A percentile compares a stretch with the other conserved stretches of the same genome.
phyloP scores from a whole-genome alignment of 1,284 basidiomycete genomes.

The Trametes versicolor region DNA sequence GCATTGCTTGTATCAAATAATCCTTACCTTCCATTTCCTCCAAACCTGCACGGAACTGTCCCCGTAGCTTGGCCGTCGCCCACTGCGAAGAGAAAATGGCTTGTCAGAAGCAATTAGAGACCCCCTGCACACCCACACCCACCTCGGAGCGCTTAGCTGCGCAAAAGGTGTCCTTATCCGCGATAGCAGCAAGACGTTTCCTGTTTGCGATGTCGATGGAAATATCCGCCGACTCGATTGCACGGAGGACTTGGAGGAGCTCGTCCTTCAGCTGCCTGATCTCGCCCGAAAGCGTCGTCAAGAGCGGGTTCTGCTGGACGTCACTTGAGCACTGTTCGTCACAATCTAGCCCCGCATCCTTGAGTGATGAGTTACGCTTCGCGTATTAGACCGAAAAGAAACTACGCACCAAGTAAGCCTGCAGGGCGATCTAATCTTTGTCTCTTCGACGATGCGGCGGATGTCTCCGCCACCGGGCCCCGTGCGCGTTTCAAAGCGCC shows the following conservation, averaged over 20 bases:
- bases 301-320: too few species aligned
- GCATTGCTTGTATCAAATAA: not conserved
- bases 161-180: not conserved
- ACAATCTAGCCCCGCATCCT: too few species aligned
- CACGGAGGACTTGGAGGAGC: not conserved
- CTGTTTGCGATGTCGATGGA: not conserved
- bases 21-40: constrained; percentile 6
- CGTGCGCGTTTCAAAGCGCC: too few species aligned
- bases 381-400: too few species aligned
- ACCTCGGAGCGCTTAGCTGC: not conserved
- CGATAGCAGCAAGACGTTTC: not conserved
- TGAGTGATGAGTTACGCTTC: too few species aligned
- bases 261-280: too few species aligned
- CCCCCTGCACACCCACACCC: not conserved
- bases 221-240: not conserved
- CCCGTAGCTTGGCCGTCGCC: not conserved
- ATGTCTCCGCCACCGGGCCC: too few species aligned
- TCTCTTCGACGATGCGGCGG: too few species aligned
- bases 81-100: not conserved
- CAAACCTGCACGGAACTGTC: constrained; percentile 1
- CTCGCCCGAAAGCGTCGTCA: too few species aligned
- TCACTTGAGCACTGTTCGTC: too few species aligned
- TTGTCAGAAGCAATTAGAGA: not conserved
- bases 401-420: too few species aligned
- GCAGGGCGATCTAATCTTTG: too few species aligned